These are phyloP conservation scores for Ensete ventricosum DNA, from an alignment of 176 grass and related monocot genomes.

Conservation along the genomic window DNA sequence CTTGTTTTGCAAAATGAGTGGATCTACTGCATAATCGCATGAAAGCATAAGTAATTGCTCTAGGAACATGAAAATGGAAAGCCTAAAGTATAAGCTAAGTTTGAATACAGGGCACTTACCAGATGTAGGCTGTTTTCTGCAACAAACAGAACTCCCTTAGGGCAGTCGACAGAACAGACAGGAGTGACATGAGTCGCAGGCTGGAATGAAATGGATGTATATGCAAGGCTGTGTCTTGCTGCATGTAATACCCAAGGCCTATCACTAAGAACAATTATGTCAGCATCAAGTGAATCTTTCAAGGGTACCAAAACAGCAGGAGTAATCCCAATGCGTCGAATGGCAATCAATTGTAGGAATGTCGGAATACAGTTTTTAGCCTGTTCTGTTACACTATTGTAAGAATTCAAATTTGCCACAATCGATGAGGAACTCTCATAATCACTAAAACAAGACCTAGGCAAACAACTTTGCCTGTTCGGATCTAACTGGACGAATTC, in stretches of 20 bases:
- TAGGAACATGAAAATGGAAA: slow-evolving; percentile 1
- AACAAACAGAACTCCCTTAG: slow-evolving; percentile 86
- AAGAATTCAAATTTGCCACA: slow-evolving; percentile 22
- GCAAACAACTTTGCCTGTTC: slow-evolving; percentile 25
- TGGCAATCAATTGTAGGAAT: slow-evolving; percentile 66
- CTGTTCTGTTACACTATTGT: slow-evolving; percentile 19
- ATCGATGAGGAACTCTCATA: slow-evolving; percentile 19
- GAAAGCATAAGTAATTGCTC: not conserved
- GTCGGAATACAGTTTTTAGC: slow-evolving; percentile 21
- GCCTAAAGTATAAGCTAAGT: not conserved
- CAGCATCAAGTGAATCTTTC: slow-evolving; percentile 62
- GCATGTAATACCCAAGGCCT: slow-evolving; percentile 86
- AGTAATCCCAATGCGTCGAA: slow-evolving; percentile 86
- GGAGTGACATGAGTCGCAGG: slow-evolving; percentile 88
- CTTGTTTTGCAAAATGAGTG: too few relatives aligned
- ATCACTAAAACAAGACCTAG: slow-evolving; percentile 11
- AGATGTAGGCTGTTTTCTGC: slow-evolving; percentile 92
- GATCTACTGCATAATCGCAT: too few relatives aligned
- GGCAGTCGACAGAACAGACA: slow-evolving; percentile 74
- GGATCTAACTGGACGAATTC: slow-evolving; percentile 27
- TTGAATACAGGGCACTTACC: slow-evolving; percentile 30
- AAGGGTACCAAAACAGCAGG: slow-evolving; percentile 68
- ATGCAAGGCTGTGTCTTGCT: slow-evolving; percentile 79
- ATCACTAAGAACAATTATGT: slow-evolving; percentile 87
- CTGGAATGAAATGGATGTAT: slow-evolving; percentile 91